These are phyloP conservation scores for Fusarium ramigenum DNA, from an alignment of 2,329 filamentous ascomycete genomes.

Conservation along the genomic window DNA sequence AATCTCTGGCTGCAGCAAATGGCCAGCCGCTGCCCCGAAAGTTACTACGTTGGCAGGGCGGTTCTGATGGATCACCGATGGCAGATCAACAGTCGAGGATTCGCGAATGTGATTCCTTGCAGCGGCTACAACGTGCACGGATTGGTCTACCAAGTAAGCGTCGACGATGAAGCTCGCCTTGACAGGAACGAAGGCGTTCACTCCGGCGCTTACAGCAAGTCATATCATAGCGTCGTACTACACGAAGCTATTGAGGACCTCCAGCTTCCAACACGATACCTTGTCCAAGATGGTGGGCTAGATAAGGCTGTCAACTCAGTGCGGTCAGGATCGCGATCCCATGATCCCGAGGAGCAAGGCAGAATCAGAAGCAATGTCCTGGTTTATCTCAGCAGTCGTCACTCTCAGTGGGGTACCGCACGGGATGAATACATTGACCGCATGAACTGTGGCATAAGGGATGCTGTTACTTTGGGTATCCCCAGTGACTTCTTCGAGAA, in stretches of 20 bases:
- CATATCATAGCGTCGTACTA: not conserved
- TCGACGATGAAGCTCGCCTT: not conserved
- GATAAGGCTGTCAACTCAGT: not conserved
- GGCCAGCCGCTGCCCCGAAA: not conserved
- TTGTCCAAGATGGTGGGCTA: not conserved
- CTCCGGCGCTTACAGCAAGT: not conserved
- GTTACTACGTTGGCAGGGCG: not conserved
- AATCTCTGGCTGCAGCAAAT: not conserved
- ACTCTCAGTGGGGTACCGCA: not conserved
- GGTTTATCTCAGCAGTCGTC: not conserved
- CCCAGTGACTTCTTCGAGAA: not conserved
- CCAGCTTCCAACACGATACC: not conserved
- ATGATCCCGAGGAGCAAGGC: not conserved
- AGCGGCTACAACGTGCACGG: not conserved
- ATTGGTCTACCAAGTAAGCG: not conserved
- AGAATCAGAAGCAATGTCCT: not conserved
- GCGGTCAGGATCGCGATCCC: not conserved
- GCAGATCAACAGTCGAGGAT: not conserved
- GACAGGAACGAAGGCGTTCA: not conserved
- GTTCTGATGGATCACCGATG: not conserved
- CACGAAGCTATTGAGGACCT: not conserved
- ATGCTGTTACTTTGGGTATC: not conserved
- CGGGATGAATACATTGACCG: not conserved
- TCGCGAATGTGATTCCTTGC: not conserved
- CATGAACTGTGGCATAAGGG: not conserved